phyloP scores from a whole-genome alignment of 306 rosid species.

The Cotoneaster glaucophyllus region DNA sequence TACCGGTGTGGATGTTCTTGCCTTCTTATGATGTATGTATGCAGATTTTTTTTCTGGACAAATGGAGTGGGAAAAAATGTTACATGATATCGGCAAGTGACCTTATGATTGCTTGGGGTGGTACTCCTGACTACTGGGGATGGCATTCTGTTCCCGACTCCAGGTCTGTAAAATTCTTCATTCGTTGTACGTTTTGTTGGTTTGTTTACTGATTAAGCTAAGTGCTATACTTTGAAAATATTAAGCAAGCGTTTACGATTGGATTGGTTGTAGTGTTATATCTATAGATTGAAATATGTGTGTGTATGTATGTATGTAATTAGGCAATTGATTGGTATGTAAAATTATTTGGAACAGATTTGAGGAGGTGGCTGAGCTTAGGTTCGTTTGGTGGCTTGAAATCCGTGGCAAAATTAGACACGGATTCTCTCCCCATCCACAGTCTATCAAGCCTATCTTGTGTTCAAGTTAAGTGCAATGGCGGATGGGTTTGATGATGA shows the following conservation, averaged over 20 bases:
- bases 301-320: neutral
- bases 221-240: too few species aligned
- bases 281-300: neutral
- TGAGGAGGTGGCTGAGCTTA: conserved; percentile 41
- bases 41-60: conserved; percentile 56
- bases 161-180: conserved; percentile 26
- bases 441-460: neutral
- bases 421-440: conserved; percentile 25
- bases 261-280: neutral
- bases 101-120: conserved; percentile 49
- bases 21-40: neutral
- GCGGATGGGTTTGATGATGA: neutral
- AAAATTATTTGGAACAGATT: conserved; percentile 26
- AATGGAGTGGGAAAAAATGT: conserved; percentile 49
- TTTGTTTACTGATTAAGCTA: too few species aligned
- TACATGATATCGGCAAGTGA: conserved; percentile 57
- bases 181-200: neutral
- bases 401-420: conserved; percentile 39
- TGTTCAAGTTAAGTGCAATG: neutral
- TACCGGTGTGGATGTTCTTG: too few species aligned
- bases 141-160: conserved; percentile 34
- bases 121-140: conserved; percentile 44
- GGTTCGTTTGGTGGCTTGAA: conserved; percentile 52
- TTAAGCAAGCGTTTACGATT: too few species aligned
- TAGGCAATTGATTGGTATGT: neutral